phyloP scores from a whole-genome alignment of 768 basidiomycete genomes.

The Coprinellus aureogranulatus region DNA sequence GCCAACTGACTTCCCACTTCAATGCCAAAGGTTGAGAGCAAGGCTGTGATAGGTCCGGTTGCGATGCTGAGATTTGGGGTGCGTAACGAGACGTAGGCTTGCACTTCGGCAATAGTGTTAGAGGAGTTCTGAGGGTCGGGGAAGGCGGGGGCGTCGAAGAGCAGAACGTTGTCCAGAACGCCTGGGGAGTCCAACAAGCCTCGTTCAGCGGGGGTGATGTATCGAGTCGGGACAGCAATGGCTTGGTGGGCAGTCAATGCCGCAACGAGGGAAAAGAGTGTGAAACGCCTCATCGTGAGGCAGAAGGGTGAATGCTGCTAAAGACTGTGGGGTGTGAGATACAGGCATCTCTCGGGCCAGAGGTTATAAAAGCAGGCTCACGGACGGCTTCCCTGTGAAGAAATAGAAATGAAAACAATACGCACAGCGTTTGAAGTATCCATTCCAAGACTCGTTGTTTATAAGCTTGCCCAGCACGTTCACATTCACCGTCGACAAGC shows the following conservation, averaged over 20 bases:
- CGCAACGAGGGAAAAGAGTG: conserved; percentile 3
- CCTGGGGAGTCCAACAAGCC: conserved; percentile 18
- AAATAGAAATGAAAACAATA: too few relatives aligned
- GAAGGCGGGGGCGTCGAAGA: conserved; percentile 41
- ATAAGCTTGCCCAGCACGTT: too few relatives aligned
- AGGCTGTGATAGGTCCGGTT: conserved; percentile 16
- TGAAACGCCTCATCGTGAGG: conserved; percentile 6
- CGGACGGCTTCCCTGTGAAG: too few relatives aligned
- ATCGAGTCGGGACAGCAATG: conserved; percentile 10
- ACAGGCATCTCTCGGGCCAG: too few relatives aligned
- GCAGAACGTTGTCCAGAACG: conserved; percentile 31
- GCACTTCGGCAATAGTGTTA: conserved; percentile 30
- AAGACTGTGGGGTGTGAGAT: too few relatives aligned
- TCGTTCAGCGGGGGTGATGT: conserved; percentile 4
- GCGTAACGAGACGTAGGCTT: conserved; percentile 36
- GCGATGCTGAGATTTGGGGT: conserved; percentile 24
- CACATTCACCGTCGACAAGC: too few relatives aligned
- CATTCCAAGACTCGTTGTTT: too few relatives aligned
- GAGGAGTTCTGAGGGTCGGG: conserved; percentile 31
- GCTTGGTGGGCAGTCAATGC: conserved; percentile 8
- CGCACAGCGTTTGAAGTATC: too few relatives aligned
- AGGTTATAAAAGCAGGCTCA: too few relatives aligned
- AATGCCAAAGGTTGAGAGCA: conserved; percentile 28
- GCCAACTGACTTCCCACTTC: conserved; percentile 27
- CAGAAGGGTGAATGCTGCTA: conserved; percentile 2